A percentile compares a stretch with the other conserved stretches of the same genome.
These are phyloP conservation scores for Deakozyma indianensis DNA, from an alignment of 805 yeast species.

Conservation along the genomic window DNA sequence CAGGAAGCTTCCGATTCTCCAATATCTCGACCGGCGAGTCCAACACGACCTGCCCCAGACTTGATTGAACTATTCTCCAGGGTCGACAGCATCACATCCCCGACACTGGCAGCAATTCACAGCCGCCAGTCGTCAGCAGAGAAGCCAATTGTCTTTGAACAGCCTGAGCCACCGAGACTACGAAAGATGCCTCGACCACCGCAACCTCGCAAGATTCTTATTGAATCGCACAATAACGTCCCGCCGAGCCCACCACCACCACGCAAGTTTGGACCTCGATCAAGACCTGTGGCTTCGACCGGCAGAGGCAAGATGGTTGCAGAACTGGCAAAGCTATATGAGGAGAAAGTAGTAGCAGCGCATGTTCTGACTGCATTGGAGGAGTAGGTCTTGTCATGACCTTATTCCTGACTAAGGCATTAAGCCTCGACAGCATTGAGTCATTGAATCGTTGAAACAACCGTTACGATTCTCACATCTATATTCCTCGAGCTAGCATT, in stretches of 20 bases:
- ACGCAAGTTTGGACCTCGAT: conserved; percentile 12
- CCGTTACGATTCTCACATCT: too few relatives aligned
- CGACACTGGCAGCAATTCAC: neutral
- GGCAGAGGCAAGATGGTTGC: conserved; percentile 45
- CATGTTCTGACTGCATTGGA: neutral
- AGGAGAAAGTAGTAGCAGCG: conserved; percentile 23
- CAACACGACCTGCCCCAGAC: conserved; percentile 1
- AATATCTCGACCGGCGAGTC: neutral
- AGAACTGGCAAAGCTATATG: conserved; percentile 47
- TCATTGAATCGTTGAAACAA: too few relatives aligned
- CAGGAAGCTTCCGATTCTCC: neutral
- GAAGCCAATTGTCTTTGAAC: conserved; percentile 4
- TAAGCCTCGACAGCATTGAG: too few relatives aligned
- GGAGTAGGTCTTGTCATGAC: too few relatives aligned
- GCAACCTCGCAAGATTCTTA: conserved; percentile 5
- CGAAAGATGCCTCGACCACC: conserved; percentile 7
- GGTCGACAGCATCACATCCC: neutral
- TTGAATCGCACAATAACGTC: neutral
- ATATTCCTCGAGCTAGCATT: too few relatives aligned
- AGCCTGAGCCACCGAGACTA: conserved; percentile 4
- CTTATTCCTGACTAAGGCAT: too few relatives aligned
- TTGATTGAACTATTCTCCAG: conserved; percentile 4
- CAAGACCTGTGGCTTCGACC: conserved; percentile 20
- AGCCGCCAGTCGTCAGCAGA: neutral
- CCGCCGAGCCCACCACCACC: conserved; percentile 10